Base-by-base conservation (phyloP, 2,329 filamentous ascomycete genomes). In the Penicillium olsonii region DNA sequence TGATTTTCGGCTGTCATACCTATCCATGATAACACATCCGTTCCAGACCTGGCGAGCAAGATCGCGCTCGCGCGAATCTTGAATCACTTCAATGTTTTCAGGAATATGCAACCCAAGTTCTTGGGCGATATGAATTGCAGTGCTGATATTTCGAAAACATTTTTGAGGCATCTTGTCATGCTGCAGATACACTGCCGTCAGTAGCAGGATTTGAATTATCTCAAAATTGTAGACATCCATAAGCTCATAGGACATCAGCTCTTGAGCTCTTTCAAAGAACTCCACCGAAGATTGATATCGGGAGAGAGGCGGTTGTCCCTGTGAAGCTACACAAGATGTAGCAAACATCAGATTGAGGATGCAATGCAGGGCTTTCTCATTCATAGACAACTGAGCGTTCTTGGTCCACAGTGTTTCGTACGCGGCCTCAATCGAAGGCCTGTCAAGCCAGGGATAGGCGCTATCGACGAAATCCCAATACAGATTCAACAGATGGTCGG, bases 311-410 rank as follows among this genome's bases (percentile, higher is more conserved):
- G 52, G 22, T 38, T 45, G 29, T 3, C 44, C 41, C 27, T 54
- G 52, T 17, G 45, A 52, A 15, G 38, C 52, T 1, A 52, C 52
- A 39, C 48, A 52, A 3, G 48, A 50, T 19, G 41, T 52, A 7
- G 52, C 52, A 15, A 54, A 54, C 27, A 54, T 54, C 9, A 54
- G 33, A 29, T 54, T 54, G 29, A 54, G 48, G 10, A 54, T 31
- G 34, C 52, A 54, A 27, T 54, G 52, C 5, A 52, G 5, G 4
- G 41, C 49, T 18, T 14, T 52, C 41, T 54, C 49, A 11, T 54
- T 49, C 52, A 54, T 54, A 1, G 20, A 11, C 29, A 40, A 17
- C 26, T 54, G 37, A 14, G 41, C 48, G 12, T 35, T 27, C 14
- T 39, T 39, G 2, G 2, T 15, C 46, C 46, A 49, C 15, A 49